Conservation (phyloP, 31 red algal species). For the Endocladia muricata region DNA sequence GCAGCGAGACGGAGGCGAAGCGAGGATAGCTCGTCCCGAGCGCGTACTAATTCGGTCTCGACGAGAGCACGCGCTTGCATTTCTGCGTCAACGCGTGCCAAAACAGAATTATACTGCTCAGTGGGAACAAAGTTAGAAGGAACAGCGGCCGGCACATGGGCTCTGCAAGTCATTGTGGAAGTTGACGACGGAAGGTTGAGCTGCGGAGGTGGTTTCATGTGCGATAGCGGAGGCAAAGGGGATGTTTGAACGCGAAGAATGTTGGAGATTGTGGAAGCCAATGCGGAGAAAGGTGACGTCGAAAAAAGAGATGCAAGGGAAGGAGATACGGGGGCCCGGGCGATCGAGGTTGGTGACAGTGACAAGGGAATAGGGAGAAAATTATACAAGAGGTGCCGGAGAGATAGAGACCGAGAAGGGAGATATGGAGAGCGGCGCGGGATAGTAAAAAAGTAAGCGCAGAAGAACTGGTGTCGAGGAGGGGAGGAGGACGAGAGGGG, state of each 20-base stretch:
- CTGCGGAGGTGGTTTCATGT: background rate
- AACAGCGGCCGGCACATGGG: background rate
- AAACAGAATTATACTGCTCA: constrained; percentile 6
- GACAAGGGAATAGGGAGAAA: background rate
- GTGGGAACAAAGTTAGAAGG: background rate
- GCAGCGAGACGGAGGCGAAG: constrained; percentile 10
- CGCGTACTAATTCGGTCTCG: constrained; percentile 9
- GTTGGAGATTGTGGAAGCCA: background rate
- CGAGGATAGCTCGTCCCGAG: background rate
- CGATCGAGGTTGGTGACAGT: background rate
- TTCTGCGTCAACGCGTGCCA: constrained; percentile 6
- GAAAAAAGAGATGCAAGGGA: background rate
- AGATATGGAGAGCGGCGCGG: background rate
- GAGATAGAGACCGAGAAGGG: background rate
- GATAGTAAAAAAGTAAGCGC: background rate
- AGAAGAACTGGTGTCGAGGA: background rate
- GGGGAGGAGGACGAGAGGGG: background rate
- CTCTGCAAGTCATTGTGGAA: background rate
- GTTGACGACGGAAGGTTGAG: background rate
- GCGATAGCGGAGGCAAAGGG: background rate
- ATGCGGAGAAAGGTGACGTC: background rate
- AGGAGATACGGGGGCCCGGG: background rate
- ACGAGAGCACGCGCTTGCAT: background rate
- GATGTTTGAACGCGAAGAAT: background rate
- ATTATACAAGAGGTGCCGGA: background rate